Evolutionary conservation across 2,329 filamentous ascomycete genomes (phyloP).

Genomic region (Immersiporthe knoxdaviesiana): DNA sequence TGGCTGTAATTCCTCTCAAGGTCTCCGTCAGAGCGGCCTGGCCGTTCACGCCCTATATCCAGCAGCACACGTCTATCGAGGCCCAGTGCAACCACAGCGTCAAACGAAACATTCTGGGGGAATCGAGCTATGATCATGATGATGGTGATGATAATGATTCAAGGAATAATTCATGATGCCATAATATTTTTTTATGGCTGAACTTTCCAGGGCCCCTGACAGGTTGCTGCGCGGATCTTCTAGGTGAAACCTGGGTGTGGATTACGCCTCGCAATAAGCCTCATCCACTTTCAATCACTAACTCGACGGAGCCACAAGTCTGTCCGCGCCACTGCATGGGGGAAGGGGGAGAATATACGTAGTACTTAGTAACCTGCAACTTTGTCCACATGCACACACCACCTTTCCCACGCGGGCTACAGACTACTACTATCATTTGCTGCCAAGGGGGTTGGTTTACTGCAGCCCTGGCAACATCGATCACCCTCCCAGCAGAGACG

Average conservation of each 20-base stretch:
- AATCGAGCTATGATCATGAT: neutral
- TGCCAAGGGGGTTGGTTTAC: neutral
- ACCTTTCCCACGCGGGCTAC: neutral
- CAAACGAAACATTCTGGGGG: neutral
- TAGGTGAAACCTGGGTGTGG: neutral
- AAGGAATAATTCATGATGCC: neutral
- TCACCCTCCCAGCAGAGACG: neutral
- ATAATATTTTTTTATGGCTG: neutral
- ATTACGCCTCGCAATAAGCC: constrained; percentile 27
- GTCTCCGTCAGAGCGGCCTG: neutral
- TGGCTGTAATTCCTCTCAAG: neutral
- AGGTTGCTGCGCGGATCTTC: neutral
- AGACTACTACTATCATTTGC: neutral
- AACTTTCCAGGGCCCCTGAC: neutral
- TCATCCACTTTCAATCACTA: constrained; percentile 13
- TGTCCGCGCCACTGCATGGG: constrained; percentile 21
- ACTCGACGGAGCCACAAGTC: constrained; percentile 22
- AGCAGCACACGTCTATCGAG: neutral
- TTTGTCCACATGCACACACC: constrained; percentile 14
- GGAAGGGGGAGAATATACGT: too few species aligned
- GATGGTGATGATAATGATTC: too few species aligned
- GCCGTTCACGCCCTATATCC: neutral
- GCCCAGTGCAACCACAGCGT: neutral
- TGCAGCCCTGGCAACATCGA: neutral
- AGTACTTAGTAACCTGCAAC: constrained; percentile 18